Conservation (phyloP, 192 early-diverging fungal genomes). For the Jimgerdemannia flammicorona region DNA sequence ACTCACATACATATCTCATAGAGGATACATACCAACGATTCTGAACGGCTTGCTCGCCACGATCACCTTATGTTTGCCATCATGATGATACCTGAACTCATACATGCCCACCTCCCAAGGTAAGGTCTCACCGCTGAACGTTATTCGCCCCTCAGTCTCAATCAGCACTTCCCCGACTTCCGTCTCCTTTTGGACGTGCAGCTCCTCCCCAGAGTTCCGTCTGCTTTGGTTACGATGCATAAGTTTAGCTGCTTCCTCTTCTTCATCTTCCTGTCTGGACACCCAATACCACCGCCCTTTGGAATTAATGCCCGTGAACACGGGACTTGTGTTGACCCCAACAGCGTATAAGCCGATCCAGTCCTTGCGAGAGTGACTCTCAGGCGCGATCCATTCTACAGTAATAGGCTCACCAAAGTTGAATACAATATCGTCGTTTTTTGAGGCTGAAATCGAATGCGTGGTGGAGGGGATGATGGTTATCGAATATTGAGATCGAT, state of each 20-base stretch:
- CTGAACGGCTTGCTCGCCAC: slow-evolving; percentile 74
- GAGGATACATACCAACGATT: slow-evolving; percentile 48
- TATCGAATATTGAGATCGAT: slow-evolving; percentile 38
- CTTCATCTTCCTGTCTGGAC: slow-evolving; percentile 19
- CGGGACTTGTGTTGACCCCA: slow-evolving; percentile 66
- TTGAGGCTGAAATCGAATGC: background rate
- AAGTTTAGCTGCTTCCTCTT: slow-evolving; percentile 20
- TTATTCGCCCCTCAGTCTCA: slow-evolving; percentile 42
- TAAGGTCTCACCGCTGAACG: slow-evolving; percentile 63
- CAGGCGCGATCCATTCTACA: slow-evolving; percentile 73
- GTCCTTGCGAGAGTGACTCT: slow-evolving; percentile 68
- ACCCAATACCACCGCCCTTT: slow-evolving; percentile 63
- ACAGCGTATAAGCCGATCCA: slow-evolving; percentile 94
- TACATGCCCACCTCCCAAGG: slow-evolving; percentile 88
- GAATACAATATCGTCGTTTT: slow-evolving; percentile 23
- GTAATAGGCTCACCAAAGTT: slow-evolving; percentile 74
- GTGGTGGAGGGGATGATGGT: slow-evolving; percentile 4
- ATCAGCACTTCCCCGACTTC: slow-evolving; percentile 9
- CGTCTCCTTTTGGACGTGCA: background rate
- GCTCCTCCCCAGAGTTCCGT: slow-evolving; percentile 24
- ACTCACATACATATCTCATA: no score
- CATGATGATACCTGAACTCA: slow-evolving; percentile 90
- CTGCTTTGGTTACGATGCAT: slow-evolving; percentile 1
- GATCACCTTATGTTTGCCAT: slow-evolving; percentile 82
- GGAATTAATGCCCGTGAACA: slow-evolving; percentile 76